Evolutionary conservation across 192 early-diverging fungal species (phyloP), one percentile per base, ranked within the genome.

Genomic region (Coemansia sp.): DNA sequence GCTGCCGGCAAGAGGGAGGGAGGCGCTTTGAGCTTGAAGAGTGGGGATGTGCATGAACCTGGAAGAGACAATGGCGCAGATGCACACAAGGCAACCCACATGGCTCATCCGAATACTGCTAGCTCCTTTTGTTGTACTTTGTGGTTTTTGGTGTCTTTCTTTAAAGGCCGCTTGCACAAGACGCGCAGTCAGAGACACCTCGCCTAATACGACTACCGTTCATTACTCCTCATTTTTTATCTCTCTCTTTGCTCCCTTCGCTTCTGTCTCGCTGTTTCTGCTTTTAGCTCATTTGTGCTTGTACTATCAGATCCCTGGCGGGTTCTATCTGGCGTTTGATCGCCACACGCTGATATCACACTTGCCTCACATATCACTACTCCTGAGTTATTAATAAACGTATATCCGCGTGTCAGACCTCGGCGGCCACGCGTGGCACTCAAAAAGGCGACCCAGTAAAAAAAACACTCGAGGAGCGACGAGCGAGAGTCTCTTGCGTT

Each of bases 21-120:
- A 58, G 9, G 55, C 27, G 29, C 15, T 34, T 29, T 61, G 31
- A n/a, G 36, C 58, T 38, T 57, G 53, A 61, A 61, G 33, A 61
- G 58, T 36, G 58, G 58, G 58, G 58, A 61, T 5, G 58, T 61
- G 58, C 33, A 61, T 61, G 58, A 36, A 33, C 58, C 57, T 58
- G 57, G 57, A 33, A 29, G 34, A 34, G 36, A 61, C 58, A 61
- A 61, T 61, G 31, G 58, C 10, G 29, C 53, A 61, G 58, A 20
- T 38, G 58, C 36, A 36, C 16, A 58, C 29, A 58, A 34, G 13
- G 33, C 57, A 58, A 58, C 13, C 57, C 33, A 29, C 57, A 58
- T 58, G 24, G 58, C 58, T 61, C 58, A 61, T 61, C 58, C 58
- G 58, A 61, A 18, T 61, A 57, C 36, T n/a, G 36, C 18, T 10